These are phyloP conservation scores for Leptographium radiaticola DNA, from an alignment of 2,329 filamentous ascomycete genomes.

Conservation along the genomic window DNA sequence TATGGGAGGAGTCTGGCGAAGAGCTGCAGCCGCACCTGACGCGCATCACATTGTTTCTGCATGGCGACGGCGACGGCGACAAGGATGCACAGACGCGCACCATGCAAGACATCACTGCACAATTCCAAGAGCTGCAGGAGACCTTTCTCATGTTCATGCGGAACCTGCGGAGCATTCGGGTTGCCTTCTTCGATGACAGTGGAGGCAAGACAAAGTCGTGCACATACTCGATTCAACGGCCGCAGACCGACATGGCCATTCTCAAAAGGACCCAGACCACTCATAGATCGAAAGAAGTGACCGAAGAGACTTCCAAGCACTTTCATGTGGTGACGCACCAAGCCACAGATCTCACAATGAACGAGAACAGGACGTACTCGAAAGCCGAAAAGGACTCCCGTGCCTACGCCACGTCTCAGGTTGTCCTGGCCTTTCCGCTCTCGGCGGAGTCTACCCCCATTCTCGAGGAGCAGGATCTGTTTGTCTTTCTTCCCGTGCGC, in stretches of 20 bases:
- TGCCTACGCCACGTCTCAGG: constrained; percentile 17
- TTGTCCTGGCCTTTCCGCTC: constrained; percentile 34
- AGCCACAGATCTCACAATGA: constrained; percentile 5
- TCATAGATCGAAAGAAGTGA: neutral
- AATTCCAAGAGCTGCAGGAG: constrained; percentile 25
- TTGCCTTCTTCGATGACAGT: constrained; percentile 17
- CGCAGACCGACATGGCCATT: neutral
- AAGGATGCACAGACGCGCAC: constrained; percentile 1
- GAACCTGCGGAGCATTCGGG: constrained; percentile 21
- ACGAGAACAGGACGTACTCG: constrained; percentile 22
- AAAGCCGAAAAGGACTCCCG: constrained; percentile 13
- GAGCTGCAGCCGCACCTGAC: neutral
- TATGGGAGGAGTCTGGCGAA: constrained; percentile 22
- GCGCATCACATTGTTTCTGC: constrained; percentile 17
- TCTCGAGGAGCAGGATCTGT: constrained; percentile 26
- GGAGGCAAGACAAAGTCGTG: constrained; percentile 4
- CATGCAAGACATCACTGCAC: constrained; percentile 16
- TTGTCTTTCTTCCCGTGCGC: constrained; percentile 32
- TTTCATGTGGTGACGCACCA: neutral
- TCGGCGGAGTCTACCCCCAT: constrained; percentile 18
- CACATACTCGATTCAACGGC: constrained; percentile 7
- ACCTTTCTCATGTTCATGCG: constrained; percentile 28
- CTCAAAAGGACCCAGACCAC: neutral
- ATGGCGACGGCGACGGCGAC: constrained; percentile 14
- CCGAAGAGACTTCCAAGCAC: neutral